These are phyloP conservation scores for Carex kokanica DNA, from an alignment of 176 grass and related monocot species.

Conservation along the genomic window DNA sequence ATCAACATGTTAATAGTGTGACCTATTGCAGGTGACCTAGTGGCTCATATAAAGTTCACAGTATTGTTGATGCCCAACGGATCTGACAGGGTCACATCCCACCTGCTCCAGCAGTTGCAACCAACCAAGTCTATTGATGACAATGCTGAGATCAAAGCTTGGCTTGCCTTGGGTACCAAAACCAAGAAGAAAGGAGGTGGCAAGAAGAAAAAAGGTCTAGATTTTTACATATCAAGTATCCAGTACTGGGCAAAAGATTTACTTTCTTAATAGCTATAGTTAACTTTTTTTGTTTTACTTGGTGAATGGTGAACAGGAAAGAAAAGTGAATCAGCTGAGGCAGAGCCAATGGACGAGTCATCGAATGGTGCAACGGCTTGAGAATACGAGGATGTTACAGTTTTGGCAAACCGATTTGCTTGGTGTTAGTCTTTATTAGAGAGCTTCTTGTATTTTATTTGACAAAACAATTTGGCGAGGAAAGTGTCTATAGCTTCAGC, in stretches of 20 bases:
- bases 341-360: slow-evolving; percentile 61
- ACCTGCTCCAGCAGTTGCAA: slow-evolving; percentile 53
- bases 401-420: slow-evolving; percentile 32
- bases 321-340: slow-evolving; percentile 54
- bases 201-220: slow-evolving; percentile 91
- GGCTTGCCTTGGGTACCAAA: slow-evolving; percentile 91
- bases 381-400: slow-evolving; percentile 40
- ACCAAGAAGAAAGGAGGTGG: slow-evolving; percentile 97
- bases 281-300: not conserved
- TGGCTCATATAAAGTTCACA: slow-evolving; percentile 96
- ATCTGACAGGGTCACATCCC: slow-evolving; percentile 76
- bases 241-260: not conserved
- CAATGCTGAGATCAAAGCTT: slow-evolving; percentile 78
- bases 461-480: not conserved
- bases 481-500: slow-evolving; percentile 25
- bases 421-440: slow-evolving; percentile 27
- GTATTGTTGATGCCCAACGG: slow-evolving; percentile 92
- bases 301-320: slow-evolving; percentile 48
- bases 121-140: slow-evolving; percentile 59
- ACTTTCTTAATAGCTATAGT: not conserved
- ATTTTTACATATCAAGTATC: not conserved
- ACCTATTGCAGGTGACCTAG: slow-evolving; percentile 66
- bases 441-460: slow-evolving; percentile 31
- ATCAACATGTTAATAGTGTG: not conserved
- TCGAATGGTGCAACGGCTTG: slow-evolving; percentile 48